Evolutionary conservation across 805 yeast species (phyloP).

Genomic region (Pichia phayaonensis): DNA sequence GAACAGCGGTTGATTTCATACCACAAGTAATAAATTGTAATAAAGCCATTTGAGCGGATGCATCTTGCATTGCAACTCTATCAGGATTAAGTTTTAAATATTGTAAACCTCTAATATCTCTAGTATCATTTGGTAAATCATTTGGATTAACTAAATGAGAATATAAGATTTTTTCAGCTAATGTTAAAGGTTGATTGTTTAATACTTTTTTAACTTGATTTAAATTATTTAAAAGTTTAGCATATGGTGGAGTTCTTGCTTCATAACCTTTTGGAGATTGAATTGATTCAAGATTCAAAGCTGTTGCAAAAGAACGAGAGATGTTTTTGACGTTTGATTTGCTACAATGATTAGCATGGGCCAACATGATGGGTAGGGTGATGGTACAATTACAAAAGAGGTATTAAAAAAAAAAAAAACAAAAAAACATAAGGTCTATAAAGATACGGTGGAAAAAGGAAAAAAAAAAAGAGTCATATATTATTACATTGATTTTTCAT

Average conservation of each 20-base stretch:
- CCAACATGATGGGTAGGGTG: conserved; percentile 2
- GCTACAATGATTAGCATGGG: conserved; percentile 3
- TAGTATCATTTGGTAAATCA: conserved; percentile 49
- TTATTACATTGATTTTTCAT: too few relatives aligned
- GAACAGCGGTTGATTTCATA: conserved; percentile 84
- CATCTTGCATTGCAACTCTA: conserved; percentile 98
- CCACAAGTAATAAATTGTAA: conserved; percentile 96
- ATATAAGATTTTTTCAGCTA: conserved; percentile 91
- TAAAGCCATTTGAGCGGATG: conserved; percentile 97
- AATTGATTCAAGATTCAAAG: conserved; percentile 16
- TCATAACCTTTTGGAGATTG: conserved; percentile 51
- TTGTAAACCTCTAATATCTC: conserved; percentile 67
- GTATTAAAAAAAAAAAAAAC: neutral
- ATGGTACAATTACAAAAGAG: neutral
- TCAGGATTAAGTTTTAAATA: conserved; percentile 94
- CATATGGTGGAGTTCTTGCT: conserved; percentile 83
- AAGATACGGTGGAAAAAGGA: too few relatives aligned
- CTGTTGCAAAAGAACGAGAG: conserved; percentile 21
- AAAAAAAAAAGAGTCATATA: too few relatives aligned
- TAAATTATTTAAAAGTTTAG: conserved; percentile 60
- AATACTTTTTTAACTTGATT: conserved; percentile 29
- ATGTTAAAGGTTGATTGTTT: conserved; percentile 61
- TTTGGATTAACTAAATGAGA: conserved; percentile 94
- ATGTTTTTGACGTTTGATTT: conserved; percentile 4
- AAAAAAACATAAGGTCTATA: neutral